Evolutionary conservation across 768 basidiomycete genomes (phyloP).

Genomic region (Lentinula detonsa): DNA sequence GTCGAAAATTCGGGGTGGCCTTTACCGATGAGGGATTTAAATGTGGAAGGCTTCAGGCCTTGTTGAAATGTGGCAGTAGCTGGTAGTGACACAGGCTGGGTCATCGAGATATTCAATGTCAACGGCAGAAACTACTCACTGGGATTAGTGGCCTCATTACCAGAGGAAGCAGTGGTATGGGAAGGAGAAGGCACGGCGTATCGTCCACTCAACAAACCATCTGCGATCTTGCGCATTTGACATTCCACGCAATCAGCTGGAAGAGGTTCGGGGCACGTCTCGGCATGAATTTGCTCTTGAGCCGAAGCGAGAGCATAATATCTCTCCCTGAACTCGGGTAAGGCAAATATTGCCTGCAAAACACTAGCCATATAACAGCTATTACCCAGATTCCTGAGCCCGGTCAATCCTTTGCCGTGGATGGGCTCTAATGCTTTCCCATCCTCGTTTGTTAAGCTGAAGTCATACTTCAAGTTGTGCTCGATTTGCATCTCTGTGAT

Average conservation of each 20-base stretch:
- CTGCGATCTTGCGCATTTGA: slow-evolving; percentile 88
- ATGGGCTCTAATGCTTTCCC: slow-evolving; percentile 85
- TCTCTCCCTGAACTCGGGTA: slow-evolving; percentile 68
- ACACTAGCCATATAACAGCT: slow-evolving; percentile 98
- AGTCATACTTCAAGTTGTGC: slow-evolving; percentile 92
- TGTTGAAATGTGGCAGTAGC: slow-evolving; percentile 56
- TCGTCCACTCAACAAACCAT: slow-evolving; percentile 89
- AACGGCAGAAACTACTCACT: neutral
- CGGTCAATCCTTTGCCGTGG: slow-evolving; percentile 86
- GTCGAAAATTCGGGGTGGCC: slow-evolving; percentile 93
- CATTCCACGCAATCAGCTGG: slow-evolving; percentile 91
- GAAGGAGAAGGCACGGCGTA: slow-evolving; percentile 63
- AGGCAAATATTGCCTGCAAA: slow-evolving; percentile 79
- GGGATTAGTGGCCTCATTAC: neutral
- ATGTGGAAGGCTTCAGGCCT: slow-evolving; percentile 74
- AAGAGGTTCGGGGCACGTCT: slow-evolving; percentile 54
- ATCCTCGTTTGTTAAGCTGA: slow-evolving; percentile 81
- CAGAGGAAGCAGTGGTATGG: neutral
- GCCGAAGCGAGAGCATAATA: slow-evolving; percentile 40
- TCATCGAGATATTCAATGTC: neutral
- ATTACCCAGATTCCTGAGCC: slow-evolving; percentile 89
- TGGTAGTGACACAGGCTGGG: slow-evolving; percentile 17
- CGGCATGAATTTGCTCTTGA: slow-evolving; percentile 38
- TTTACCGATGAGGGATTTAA: slow-evolving; percentile 88
- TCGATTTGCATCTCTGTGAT: slow-evolving; percentile 99